Conservation (phyloP, 2,329 filamentous ascomycete genomes). For the Chrysosporium queenslandicum region DNA sequence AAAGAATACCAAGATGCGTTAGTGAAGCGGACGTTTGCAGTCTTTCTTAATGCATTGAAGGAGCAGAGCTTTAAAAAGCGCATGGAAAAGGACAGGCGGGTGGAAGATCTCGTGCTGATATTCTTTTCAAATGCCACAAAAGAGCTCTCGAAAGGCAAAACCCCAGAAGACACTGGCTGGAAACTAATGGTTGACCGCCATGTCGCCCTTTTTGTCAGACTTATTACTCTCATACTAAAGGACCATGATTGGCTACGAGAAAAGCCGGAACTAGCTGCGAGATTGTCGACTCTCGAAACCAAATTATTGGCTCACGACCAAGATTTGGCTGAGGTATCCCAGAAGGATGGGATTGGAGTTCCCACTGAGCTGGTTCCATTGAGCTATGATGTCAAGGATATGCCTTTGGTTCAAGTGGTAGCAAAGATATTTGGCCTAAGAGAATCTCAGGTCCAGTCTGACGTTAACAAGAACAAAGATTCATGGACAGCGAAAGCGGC, state of each 20-base stretch:
- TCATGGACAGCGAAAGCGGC: constrained; percentile 88
- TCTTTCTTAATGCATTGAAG: constrained; percentile 87
- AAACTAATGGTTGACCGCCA: constrained; percentile 88
- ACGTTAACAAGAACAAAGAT: constrained; percentile 71
- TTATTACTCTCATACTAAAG: constrained; percentile 69
- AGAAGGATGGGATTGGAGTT: constrained; percentile 48
- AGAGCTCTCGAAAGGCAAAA: constrained; percentile 69
- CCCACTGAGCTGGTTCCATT: constrained; percentile 76
- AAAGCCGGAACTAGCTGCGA: constrained; percentile 69
- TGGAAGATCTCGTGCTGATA: constrained; percentile 86
- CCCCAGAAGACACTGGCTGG: constrained; percentile 74
- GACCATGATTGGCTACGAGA: constrained; percentile 79
- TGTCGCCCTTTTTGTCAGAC: constrained; percentile 82
- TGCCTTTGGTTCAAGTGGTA: constrained; percentile 83
- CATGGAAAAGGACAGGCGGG: constrained; percentile 85
- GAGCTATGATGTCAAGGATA: constrained; percentile 90
- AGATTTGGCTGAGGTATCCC: constrained; percentile 58
- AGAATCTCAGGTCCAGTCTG: constrained; percentile 69
- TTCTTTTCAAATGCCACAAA: constrained; percentile 94
- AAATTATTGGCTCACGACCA: constrained; percentile 92
- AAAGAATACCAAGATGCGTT: constrained; percentile 84
- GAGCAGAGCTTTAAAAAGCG: constrained; percentile 77
- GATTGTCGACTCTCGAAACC: constrained; percentile 73
- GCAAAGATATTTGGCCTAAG: constrained; percentile 75
- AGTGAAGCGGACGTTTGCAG: constrained; percentile 87